Evolutionary conservation across 768 basidiomycete genomes (phyloP), one percentile per base, ranked within the genome.

Genomic region (Pulveroboletus sp.): DNA sequence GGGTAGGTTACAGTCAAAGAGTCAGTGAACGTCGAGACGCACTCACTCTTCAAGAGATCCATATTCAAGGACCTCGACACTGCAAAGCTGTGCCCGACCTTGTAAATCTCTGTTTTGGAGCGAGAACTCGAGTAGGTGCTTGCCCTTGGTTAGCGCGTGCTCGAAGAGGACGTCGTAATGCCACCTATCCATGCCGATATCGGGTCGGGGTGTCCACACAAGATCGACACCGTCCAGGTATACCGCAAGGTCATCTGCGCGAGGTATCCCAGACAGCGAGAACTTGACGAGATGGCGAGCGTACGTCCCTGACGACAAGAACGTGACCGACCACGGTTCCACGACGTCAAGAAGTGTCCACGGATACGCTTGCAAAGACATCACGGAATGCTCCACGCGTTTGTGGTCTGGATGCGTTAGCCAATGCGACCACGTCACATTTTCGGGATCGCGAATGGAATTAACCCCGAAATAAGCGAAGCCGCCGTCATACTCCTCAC

Each of bases 401-500:
- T 69, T 65, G 6, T 51, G 41, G 35, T 66, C 59, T 31, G 61
- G 48, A 27, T 69, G 51, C 14, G 79, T 72, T 44, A 89, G 72
- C 89, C 89, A 91, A 53, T 88, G 83, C 0, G 72, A 64, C 89
- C 89, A 91, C 7, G 83, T 76, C 27, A 86, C 59, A 26, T 69
- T 47, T 9, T 66, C 64, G 30, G 68, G 57, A 54, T 80, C 64
- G 39, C 76, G 68, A 26, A 74, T 73, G 4, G 85, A 77, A 58
- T 91, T 87, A 32, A 76, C 73, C 14, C 88, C 88, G 57, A 76
- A 86, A 64, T 90, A 91, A 3, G 73, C 82, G 52, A 67, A 80
- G 5, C 86, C 88, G 11, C 87, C 88, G 55, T 90, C 89, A 60
- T 91, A 89, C 68, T 89, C 88, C 67, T 90, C 89, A 5, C 89